Evolutionary conservation across 495 filamentous ascomycete genomes (phyloP), one percentile per base, ranked within the genome.

Genomic region (Chaetomium tenue): DNA sequence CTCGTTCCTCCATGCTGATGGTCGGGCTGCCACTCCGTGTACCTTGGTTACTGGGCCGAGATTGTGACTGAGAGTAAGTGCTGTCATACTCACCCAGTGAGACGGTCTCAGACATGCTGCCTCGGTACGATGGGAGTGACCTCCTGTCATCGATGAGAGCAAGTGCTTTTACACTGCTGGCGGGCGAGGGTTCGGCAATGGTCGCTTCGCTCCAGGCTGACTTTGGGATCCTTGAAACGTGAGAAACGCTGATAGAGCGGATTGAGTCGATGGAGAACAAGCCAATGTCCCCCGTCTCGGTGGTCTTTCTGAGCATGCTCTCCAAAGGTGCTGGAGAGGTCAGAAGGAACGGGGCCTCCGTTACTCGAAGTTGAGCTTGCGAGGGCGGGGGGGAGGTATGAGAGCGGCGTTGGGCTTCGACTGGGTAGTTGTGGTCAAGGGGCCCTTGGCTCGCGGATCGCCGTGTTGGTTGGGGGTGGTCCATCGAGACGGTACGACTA

Each of bases 251-350:
- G 5, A 76, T 75, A 37, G 84, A 70, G 13, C 82, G 77, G 40
- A 79, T 71, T 6, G 83, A 80, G 64, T 78, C 78, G 66, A 84
- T 84, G 48, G 82, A 82, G 63, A 89, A 86, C 53, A 83, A 74
- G 9, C 84, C 87, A 55, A 90, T 84, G 60, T 89, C 86, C 18
- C 87, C 88, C 1, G 84, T 83, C 73, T 90, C 88, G 0, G 87
- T 90, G 0, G 82, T 87, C 11, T 83, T 89, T 71, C 82, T 89
- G 48, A 91, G 81, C 87, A 91, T 89, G 71, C 84, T 83, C 65
- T 83, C 77, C 25, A 81, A 61, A 8, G 80, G 77, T 0, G 76
- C 79, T n/a, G 77, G 80, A 0, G 79, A 81, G 39, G 71, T 68
- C 13, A 81, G 64, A 52, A 79, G 67, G 22, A 74, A 72, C 0